These are phyloP conservation scores for Ampelomyces quisqualis DNA, from an alignment of 2,329 filamentous ascomycete species.

Conservation along the genomic window DNA sequence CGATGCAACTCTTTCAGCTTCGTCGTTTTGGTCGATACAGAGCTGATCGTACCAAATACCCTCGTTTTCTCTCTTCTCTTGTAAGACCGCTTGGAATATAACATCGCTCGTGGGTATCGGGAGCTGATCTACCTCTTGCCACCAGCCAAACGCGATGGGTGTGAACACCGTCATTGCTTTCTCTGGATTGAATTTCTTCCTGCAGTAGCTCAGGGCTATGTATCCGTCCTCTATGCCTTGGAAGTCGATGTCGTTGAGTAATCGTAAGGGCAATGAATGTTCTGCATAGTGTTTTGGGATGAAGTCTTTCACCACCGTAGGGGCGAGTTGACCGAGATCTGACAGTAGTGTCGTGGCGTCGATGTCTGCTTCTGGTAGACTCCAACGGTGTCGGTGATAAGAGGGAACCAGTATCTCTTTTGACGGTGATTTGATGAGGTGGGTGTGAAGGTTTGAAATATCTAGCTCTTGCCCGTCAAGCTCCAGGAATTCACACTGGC, in stretches of 20 bases:
- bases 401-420: constrained; percentile 20
- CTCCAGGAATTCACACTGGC: constrained; percentile 33
- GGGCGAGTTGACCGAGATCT: constrained; percentile 29
- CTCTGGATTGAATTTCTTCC: constrained; percentile 35
- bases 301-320: constrained; percentile 36
- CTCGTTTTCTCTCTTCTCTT: constrained; percentile 42
- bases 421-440: constrained; percentile 22
- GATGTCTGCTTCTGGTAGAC: constrained; percentile 10
- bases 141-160: constrained; percentile 37
- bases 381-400: constrained; percentile 10
- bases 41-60: constrained; percentile 51
- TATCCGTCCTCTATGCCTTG: constrained; percentile 41
- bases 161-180: constrained; percentile 26
- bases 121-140: constrained; percentile 38
- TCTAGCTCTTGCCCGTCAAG: constrained; percentile 37
- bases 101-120: constrained; percentile 43
- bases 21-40: constrained; percentile 47
- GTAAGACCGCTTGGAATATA: constrained; percentile 46
- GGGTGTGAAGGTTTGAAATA: constrained; percentile 28
- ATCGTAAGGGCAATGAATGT: constrained; percentile 38
- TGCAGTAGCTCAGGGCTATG: constrained; percentile 49
- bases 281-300: constrained; percentile 23
- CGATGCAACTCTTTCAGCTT: constrained; percentile 43
- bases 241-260: constrained; percentile 41
- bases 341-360: constrained; percentile 28